These are phyloP conservation scores for Rossbeevera mucosa DNA, from an alignment of 768 basidiomycete genomes.

Conservation along the genomic window DNA sequence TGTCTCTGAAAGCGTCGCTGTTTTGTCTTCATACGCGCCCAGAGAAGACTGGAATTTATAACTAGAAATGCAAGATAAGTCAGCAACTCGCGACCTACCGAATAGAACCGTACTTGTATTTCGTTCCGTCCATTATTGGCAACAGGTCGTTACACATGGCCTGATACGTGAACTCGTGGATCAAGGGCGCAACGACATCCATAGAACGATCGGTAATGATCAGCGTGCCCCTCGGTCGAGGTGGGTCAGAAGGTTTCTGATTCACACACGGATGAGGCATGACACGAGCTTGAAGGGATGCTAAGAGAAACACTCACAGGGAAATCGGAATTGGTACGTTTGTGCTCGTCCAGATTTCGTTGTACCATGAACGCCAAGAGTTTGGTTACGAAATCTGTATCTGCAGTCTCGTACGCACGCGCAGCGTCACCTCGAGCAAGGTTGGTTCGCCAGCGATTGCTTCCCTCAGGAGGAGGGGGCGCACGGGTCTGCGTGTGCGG, in stretches of 20 bases:
- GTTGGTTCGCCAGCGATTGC: conserved; percentile 74
- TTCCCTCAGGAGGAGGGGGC: conserved; percentile 59
- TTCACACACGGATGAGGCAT: background rate
- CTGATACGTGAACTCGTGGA: conserved; percentile 99
- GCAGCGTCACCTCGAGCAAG: conserved; percentile 70
- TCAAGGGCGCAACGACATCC: conserved; percentile 84
- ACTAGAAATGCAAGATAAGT: conserved; percentile 35
- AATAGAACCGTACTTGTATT: conserved; percentile 73
- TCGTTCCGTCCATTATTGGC: conserved; percentile 78
- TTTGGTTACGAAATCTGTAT: conserved; percentile 74
- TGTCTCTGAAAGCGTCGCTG: conserved; percentile 75
- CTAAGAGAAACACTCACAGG: conserved; percentile 50
- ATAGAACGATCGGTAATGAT: conserved; percentile 96
- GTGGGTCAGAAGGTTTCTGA: conserved; percentile 51
- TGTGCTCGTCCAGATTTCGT: conserved; percentile 78
- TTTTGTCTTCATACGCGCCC: conserved; percentile 85
- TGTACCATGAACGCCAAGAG: conserved; percentile 85
- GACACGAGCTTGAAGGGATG: background rate
- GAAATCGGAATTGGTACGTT: conserved; percentile 80
- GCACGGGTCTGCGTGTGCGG: conserved; percentile 60
- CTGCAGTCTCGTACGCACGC: conserved; percentile 63
- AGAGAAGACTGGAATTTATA: conserved; percentile 91
- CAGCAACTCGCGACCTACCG: conserved; percentile 8
- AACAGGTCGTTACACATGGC: conserved; percentile 97
- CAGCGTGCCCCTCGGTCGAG: conserved; percentile 72